Percentiles rank a stretch among this genome's conserved stretches.
These are phyloP conservation scores for Salix exigua DNA, from an alignment of 345 rosid genomes.

Conservation along the genomic window DNA sequence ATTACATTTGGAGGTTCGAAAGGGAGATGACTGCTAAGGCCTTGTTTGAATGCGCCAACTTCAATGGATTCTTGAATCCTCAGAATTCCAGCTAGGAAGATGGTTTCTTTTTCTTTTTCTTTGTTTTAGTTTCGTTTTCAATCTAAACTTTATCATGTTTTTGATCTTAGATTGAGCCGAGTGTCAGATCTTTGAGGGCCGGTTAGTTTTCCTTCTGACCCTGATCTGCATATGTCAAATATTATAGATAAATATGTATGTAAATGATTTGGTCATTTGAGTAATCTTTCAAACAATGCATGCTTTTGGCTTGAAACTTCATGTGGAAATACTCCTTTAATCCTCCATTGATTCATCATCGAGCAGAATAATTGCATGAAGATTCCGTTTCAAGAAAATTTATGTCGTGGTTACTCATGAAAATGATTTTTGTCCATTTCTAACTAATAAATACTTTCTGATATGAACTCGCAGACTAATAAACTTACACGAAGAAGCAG, in stretches of 20 bases:
- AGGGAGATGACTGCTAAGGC: constrained; percentile 94
- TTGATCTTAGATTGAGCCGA: constrained; percentile 36
- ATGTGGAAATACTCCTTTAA: constrained; percentile 25
- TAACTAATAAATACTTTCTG: not conserved
- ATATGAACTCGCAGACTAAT: constrained; percentile 3
- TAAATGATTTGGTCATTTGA: constrained; percentile 25
- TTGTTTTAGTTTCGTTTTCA: constrained; percentile 17
- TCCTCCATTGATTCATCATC: not conserved
- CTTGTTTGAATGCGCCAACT: constrained; percentile 56
- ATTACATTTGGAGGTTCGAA: constrained; percentile 94
- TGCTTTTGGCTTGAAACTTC: constrained; percentile 6
- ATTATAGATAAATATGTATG: constrained; percentile 14
- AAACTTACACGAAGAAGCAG: constrained; percentile 11
- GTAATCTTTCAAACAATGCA: constrained; percentile 14
- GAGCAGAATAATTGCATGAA: constrained; percentile 3
- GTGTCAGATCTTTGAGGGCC: constrained; percentile 29
- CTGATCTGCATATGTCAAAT: constrained; percentile 26
- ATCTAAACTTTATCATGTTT: constrained; percentile 16
- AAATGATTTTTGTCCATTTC: not conserved
- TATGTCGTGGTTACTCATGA: not conserved
- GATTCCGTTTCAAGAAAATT: constrained; percentile 2
- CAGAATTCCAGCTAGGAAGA: constrained; percentile 33
- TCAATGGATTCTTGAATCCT: constrained; percentile 30
- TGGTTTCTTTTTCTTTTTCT: not conserved
- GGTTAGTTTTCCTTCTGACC: constrained; percentile 19